Base-by-base conservation (phyloP, 257 asterid genomes). In the Solanum boliviense region DNA sequence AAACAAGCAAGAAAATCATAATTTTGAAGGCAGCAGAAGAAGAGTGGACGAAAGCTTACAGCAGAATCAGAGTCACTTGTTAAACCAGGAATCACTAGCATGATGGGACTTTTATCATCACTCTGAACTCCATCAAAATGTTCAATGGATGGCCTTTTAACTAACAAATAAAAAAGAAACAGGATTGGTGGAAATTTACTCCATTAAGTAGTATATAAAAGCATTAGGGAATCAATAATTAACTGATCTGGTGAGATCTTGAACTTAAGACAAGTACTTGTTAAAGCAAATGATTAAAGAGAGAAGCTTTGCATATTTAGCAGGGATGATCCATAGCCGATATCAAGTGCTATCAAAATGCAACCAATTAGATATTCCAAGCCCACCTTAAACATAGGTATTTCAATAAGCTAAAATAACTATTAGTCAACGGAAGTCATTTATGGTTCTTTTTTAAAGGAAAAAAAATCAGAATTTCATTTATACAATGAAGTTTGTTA, bases 81-180 rank as follows among this genome's bases (percentile, higher is more conserved):
- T 90, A 96, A 92, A 83, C 99, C 99, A 87, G 99, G 99, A 91
- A 96, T 87, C 75, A 96, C 92, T 86, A 96, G 90, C 88, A 94
- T 13, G 70, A 96, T 91, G 88, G 98, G 98, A 90, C 82, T 91
- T 86, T 86, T 93, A 65, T 87, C 92, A 88, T 90, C 93, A 86
- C 76, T 87, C 60, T 82, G 91, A 86, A 83, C 84, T 74, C 81
- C 93, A 85, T 91, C 92, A 86, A 87, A 90, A 84, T 20, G 91
- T 86, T 89, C 93, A 76, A 44, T 36, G 88, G 44, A 87, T 90
- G 90, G 92, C 21, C 90, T 90, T 90, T 91, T 87, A 68, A 86
- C 94, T 94, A 31, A 46, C 44, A 87, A 58, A 88, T 56, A 79
- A 87, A 83, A 62, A 86, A 73, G 65, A 39, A 38, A 11, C 62